Base-by-base conservation (phyloP, 2,329 filamentous ascomycete species). In the Epichloe uncinata region DNA sequence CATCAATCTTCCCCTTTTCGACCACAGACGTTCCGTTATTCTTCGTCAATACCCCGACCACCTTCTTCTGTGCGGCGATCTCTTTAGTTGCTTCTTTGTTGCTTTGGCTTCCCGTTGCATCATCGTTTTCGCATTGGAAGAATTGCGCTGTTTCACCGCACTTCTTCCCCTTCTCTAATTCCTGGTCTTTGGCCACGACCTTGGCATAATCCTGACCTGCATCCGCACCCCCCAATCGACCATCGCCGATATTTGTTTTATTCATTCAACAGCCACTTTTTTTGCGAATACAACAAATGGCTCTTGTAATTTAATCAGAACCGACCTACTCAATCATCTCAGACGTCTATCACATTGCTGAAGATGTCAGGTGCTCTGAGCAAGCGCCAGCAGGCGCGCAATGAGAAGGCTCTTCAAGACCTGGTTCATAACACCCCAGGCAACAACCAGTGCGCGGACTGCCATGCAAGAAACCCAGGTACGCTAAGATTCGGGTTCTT, bases 381-480 rank as follows among this genome's bases (percentile, higher is more conserved):
- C 75, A 98, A 97, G 78, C 88, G 93, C 70, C 88, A 96, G 73
- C 91, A 96, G 77, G 88, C 86, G 74, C 90, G 93, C 70, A 96
- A 98, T 69, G 93, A 98, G 73, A 87, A 87, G 65, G 74, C 81
- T 50, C 75, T 98, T 57, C 88, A 96, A 63, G 91, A 97, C 45
- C 79, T 98, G 55, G 84, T 97, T 57, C 85, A 85, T 57, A 81
- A 74, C 37, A 60, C 95, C 9, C 79, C 89, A 8, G 93, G 93
- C 52, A 98, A 98, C 72, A 89, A 93, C 65, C 74, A 81, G 61
- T 98, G 93, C 72, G 93, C 93, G 55, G 93, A 98, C 70, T 98
- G 93, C 70, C 79, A 83, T 63, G 84, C 88, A 53, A 82, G 82
- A 66, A 97, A 96, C 69, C 93, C 93, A 81, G 84, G 89, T 95